Base-by-base conservation (phyloP, 225 moss, liverwort and hornwort genomes). In the Marchantia paleacea region DNA sequence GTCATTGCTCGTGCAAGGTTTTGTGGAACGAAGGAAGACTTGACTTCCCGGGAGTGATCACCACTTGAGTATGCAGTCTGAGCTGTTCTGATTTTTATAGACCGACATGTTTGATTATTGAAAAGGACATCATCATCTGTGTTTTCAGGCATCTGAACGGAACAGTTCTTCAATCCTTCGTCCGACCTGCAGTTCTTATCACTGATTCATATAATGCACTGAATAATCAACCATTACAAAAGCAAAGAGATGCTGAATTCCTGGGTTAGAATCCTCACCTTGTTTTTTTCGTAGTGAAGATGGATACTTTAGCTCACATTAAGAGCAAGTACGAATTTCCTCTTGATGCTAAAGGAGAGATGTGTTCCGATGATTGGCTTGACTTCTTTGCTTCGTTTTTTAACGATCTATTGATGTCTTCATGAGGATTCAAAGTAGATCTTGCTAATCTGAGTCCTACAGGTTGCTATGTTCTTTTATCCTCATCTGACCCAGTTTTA, bases 141-240 rank as follows among this genome's bases (percentile, higher is more conserved):
- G 47, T 85, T 24, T 55, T 70, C 90, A 96, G 96, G 85, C 95
- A 99, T 89, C 79, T 99, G 83, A 99, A 99, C 83, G 94, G 93
- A 70, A 99, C 95, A 62, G 99, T 92, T 77, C 86, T 99, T 79
- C 92, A 94, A 82, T 88, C 91, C 48, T 95, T 99, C 80, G 89
- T 92, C 75, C 88, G 99, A 79, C 99, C 99, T 48, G 94, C 99
- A 80, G 95, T 99, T 52, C 91, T 99, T 52, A 95, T 99, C 57
- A 95, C 99, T 69, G 99, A 99, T 81, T 94, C 95, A 7, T 99
- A 90, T 72, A 99, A 99, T 89, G 99, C 99, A 2, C 67, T 99
- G 66, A 95, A 94, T 84, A 99, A 94, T 81, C 99, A 99, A 83
- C 87, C 99, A 80, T 90, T 92, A 71, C 92, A 91, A 53, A 92